Base-by-base conservation (phyloP, 2,329 filamentous ascomycete species). In the Dothidotthia symphoricarpi region DNA sequence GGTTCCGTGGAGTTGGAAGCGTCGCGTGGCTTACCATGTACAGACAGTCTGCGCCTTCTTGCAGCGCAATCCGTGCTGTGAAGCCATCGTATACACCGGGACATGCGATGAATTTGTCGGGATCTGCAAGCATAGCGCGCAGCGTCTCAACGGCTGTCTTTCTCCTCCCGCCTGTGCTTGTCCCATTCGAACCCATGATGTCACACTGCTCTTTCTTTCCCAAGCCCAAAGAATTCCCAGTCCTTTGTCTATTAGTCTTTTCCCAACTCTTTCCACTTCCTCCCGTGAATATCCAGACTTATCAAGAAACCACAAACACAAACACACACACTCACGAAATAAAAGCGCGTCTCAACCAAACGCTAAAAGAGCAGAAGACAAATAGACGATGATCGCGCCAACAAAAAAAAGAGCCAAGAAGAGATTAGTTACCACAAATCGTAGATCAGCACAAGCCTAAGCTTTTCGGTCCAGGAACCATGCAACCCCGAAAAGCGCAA, bases 51-150 rank as follows among this genome's bases (percentile, higher is more conserved):
- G 83, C 84, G 4, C 81, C 81, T n/a, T 78, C 70, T 28, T 73
- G 68, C 15, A 83, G 69, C 1, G 81, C 81, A 39, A 86, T 75
- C 1, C 82, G 71, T 0, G 82, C 81, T 2, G 79, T 80, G 37
- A 84, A 74, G 10, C 82, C 82, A 69, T 86, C 82, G 55, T 84
- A 84, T 2, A 86, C 81, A 22, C 82, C 82, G 0, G 81, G 82
- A 34, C 76, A 80, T 3, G 83, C 72, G 26, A 85, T 55, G 25
- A 67, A 31, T 51, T 65, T 63, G 1, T 57, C 49, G 6, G 51
- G 45, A 36, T 66, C 55, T 5, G 54, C 55, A 15, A 67, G 36
- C 55, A 65, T 55, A 8, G 36, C 37, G 19, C 64, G 51, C 27
- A 67, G 36, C 37, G 53, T 65, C 40, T 63, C 45, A 4, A 63